Evolutionary conservation across 2,329 filamentous ascomycete genomes (phyloP).

Genomic region (Talaromyces sp.): DNA sequence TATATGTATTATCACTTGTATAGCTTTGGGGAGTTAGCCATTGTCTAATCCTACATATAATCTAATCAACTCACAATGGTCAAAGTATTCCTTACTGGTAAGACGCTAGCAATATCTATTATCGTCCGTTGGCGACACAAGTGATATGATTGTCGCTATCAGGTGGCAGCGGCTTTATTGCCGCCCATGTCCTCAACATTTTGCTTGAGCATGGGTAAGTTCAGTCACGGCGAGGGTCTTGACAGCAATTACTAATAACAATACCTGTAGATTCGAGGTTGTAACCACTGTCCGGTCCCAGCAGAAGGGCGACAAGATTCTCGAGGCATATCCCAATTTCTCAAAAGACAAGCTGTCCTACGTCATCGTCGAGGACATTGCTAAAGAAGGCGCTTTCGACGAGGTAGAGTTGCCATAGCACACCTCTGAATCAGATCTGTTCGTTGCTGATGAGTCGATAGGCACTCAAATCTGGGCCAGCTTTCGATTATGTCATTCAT

Average conservation of each 20-base stretch:
- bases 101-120: not conserved
- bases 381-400: conserved; percentile 64
- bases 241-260: not conserved
- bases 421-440: not conserved
- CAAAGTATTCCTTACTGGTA: conserved; percentile 38
- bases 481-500: conserved; percentile 69
- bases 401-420: conserved; percentile 31
- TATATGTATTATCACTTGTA: too few relatives aligned
- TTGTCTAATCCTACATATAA: not conserved
- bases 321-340: conserved; percentile 47
- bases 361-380: conserved; percentile 67
- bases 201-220: conserved; percentile 49
- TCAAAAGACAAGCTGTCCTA: conserved; percentile 57
- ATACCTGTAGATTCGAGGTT: conserved; percentile 49
- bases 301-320: conserved; percentile 58
- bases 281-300: conserved; percentile 60
- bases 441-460: conserved; percentile 17
- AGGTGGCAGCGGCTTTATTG: conserved; percentile 62
- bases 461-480: conserved; percentile 56
- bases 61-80: conserved; percentile 25
- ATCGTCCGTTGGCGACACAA: not conserved
- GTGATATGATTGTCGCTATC: conserved; percentile 1
- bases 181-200: conserved; percentile 58
- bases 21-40: not conserved
- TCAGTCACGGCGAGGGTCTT: not conserved